Evolutionary conservation across 352 stramenopile species (phyloP), one percentile per base, ranked within the genome.

Genomic region (Globisporangium nagaii): DNA sequence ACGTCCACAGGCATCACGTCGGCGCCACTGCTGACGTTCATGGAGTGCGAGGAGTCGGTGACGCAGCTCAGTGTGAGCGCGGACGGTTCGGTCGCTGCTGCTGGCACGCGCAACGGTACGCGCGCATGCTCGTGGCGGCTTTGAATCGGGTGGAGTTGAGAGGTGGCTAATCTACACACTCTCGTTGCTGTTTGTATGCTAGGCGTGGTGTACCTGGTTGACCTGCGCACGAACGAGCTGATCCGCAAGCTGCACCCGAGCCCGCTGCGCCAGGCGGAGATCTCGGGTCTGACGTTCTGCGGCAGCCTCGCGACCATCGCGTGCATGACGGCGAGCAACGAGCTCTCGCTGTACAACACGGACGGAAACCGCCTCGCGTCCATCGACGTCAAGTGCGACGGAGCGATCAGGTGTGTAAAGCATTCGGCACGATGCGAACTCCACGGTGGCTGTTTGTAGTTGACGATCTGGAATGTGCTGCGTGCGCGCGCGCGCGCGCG

Each of bases 1-100:
- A 84, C 81, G 15, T 56, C 76, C 1, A 81, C 79, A 5, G 79
- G 79, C 0, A 81, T 94, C 44, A 75, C 79, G 4, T 70, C 71
- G 10, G 75, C 70, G 3, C 84, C 84, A 13, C 48, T 92, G 17
- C 74, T 65, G 55, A 76, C 70, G 1, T 91, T 84, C 55, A 88
- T 87, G 72, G 81, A 90, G 39, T 89, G 79, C 39, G 84, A 90
- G 49, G 82, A 88, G 25, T 78, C 81, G 0, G 68, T 94, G 2
- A 53, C 86, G 24, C 67, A 69, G 51, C 60, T 94, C 35, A 84
- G 84, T 36, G 70, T 92, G 11, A 90, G 84, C 50, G 48, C 64
- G 8, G 82, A 94, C 46, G 84, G 81, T 13, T 69, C 63, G 1
- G 58, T 78, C 8, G 79, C 50, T 19, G 73, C 87, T 53, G 81